Base-by-base conservation (phyloP, 345 rosid genomes). In the Tarenaya hassleriana region DNA sequence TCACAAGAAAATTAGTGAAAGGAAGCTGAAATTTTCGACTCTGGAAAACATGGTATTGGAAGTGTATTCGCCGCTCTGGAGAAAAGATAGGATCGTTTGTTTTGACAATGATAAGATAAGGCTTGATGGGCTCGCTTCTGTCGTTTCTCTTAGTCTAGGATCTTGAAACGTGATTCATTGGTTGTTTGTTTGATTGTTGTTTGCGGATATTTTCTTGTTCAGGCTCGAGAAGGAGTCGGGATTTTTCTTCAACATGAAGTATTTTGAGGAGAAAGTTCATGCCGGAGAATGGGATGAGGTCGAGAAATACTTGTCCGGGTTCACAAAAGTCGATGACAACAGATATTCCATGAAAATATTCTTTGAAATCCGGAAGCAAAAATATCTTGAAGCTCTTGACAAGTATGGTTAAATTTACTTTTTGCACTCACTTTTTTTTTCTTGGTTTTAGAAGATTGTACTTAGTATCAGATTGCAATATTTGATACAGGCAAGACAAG, bases 191-290 rank as follows among this genome's bases (percentile, higher is more conserved):
- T n/a, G n/a, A n/a, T n/a, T 41, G 29, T 29, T 44, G 7, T 50
- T 33, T 51, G 21, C 17, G n/a, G 12, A 47, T 16, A 18, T 34
- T 2, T 0, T 44, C 3, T 37, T 33, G 57, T 52, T 55, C 69
- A 87, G 98, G 79, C 96, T 92, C 69, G 98, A 92, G 55, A 95
- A 87, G 78, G 96, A 92, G 68, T 87, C 98, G 70, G 98, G 95
- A 18, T 92, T 92, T 77, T 92, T 81, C 94, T 92, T 92, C 68
- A 92, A 92, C 69, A 84, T 91, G 96, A 91, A 84, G 72, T 79
- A 87, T 77, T 91, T 91, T 59, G 98, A 91, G 83, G 98, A 92
- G 60, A 95, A 88, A 80, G 98, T 92, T 62, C 96, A 84, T 18
- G 77, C 60, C 61, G 98, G 98, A 6, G 87, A 88, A 54, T 92